Percentiles rank a stretch among this genome's conserved stretches.
phyloP scores from a whole-genome alignment of 176 grass and related monocot genomes.

The Secale cereale region DNA sequence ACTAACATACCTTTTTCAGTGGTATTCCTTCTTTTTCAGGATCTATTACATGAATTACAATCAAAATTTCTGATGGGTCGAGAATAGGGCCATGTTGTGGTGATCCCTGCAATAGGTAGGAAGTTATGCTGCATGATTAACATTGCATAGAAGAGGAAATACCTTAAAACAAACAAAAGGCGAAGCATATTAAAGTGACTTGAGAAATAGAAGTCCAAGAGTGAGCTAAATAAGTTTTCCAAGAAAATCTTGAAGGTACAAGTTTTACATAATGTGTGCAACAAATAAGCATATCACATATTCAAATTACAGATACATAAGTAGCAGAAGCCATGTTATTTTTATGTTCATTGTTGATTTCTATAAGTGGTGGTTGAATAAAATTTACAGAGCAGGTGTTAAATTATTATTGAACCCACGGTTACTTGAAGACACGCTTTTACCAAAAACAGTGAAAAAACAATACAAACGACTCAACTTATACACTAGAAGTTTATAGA shows the following conservation, averaged over 20 bases:
- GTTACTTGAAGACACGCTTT: too few species aligned
- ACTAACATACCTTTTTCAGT: constrained; percentile 69
- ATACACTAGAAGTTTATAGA: too few species aligned
- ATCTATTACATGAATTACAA: constrained; percentile 88
- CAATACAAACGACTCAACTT: too few species aligned
- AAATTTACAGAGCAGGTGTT: too few species aligned
- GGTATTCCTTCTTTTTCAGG: constrained; percentile 87
- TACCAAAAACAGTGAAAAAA: too few species aligned
- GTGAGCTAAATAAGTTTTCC: neutral
- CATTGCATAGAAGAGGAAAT: neutral
- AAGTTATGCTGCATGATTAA: constrained; percentile 19
- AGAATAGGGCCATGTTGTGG: constrained; percentile 66
- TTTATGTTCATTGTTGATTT: too few species aligned
- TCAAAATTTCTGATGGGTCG: constrained; percentile 86
- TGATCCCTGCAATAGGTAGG: constrained; percentile 45
- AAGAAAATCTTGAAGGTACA: constrained; percentile 5
- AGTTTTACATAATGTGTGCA: constrained; percentile 7
- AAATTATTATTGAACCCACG: too few species aligned
- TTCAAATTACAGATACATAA: too few species aligned
- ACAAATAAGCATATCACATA: too few species aligned
- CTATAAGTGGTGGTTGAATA: too few species aligned
- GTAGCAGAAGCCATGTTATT: too few species aligned
- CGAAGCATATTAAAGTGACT: neutral
- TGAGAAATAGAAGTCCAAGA: constrained; percentile 1
- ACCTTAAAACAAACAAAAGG: constrained; percentile 9